Evolutionary conservation across 2,329 filamentous ascomycete genomes (phyloP).

Genomic region (Aureobasidium musti): DNA sequence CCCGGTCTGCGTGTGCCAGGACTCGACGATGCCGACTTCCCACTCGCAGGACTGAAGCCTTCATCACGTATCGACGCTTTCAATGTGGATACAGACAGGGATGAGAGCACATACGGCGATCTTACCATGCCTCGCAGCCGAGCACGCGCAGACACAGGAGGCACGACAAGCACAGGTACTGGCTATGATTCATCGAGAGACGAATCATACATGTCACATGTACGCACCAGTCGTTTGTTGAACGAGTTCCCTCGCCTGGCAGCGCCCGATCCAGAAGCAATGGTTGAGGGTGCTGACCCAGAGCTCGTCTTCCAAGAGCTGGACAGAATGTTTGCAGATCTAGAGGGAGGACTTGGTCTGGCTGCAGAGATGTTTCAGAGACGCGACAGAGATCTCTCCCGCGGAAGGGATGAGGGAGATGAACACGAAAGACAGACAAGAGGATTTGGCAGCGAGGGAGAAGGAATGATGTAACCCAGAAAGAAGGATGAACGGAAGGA

Average conservation of each 20-base stretch:
- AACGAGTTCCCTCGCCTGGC: slow-evolving; percentile 36
- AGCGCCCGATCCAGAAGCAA: slow-evolving; percentile 38
- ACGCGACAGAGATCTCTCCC: slow-evolving; percentile 16
- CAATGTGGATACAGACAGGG: slow-evolving; percentile 11
- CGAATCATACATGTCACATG: slow-evolving; percentile 27
- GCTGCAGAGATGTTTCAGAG: slow-evolving; percentile 21
- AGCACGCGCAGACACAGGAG: slow-evolving; percentile 22
- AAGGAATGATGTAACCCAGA: slow-evolving; percentile 9
- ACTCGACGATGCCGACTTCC: slow-evolving; percentile 24
- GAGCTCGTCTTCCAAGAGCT: slow-evolving; percentile 38
- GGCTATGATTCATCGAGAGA: slow-evolving; percentile 31
- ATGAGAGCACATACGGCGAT: slow-evolving; percentile 23
- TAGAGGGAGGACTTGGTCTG: slow-evolving; percentile 31
- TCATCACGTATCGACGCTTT: slow-evolving; percentile 15
- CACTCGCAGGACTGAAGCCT: slow-evolving; percentile 15
- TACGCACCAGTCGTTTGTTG: slow-evolving; percentile 9
- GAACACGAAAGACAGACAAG: slow-evolving; percentile 13
- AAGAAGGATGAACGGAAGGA: too few relatives aligned
- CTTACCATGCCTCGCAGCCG: slow-evolving; percentile 16
- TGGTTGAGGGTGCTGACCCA: slow-evolving; percentile 39
- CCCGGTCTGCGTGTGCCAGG: slow-evolving; percentile 19
- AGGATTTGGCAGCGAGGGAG: slow-evolving; percentile 24
- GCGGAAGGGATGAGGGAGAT: slow-evolving; percentile 6
- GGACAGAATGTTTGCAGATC: slow-evolving; percentile 37
- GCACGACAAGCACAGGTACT: slow-evolving; percentile 22